phyloP scores from a whole-genome alignment of 805 yeast genomes.

The Cyberlindnera euphorbiiphila region DNA sequence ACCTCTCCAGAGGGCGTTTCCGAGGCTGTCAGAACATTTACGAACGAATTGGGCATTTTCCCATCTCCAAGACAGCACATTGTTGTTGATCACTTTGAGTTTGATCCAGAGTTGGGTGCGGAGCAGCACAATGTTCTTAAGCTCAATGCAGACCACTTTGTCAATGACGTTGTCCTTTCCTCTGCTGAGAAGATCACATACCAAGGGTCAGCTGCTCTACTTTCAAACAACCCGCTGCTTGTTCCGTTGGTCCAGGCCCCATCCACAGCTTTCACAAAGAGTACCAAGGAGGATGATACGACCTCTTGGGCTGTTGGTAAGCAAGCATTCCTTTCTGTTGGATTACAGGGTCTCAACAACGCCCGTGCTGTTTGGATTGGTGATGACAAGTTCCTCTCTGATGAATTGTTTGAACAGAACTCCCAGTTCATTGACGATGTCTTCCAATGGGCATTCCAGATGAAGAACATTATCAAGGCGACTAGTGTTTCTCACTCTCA shows the following conservation, averaged over 20 bases:
- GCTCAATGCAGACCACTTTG: conserved; percentile 12
- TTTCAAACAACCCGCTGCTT: conserved; percentile 64
- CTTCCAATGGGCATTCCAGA: conserved; percentile 71
- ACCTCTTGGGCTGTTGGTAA: conserved; percentile 74
- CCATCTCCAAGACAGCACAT: conserved; percentile 74
- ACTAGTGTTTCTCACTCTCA: conserved; percentile 53
- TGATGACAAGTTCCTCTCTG: conserved; percentile 48
- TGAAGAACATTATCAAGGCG: conserved; percentile 57
- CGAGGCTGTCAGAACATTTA: conserved; percentile 60
- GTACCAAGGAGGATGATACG: conserved; percentile 40
- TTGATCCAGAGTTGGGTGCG: conserved; percentile 29
- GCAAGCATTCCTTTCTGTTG: conserved; percentile 73
- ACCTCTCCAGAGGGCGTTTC: conserved; percentile 49
- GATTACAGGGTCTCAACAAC: conserved; percentile 73
- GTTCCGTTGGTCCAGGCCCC: conserved; percentile 70
- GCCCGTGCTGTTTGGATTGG: conserved; percentile 85
- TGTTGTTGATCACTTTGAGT: conserved; percentile 61
- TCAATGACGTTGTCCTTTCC: conserved; percentile 25
- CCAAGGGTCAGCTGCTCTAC: conserved; percentile 62
- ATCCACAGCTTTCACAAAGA: conserved; percentile 56
- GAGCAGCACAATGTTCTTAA: conserved; percentile 24
- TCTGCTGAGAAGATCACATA: conserved; percentile 29
- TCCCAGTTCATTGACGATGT: conserved; percentile 40
- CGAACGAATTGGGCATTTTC: conserved; percentile 76
- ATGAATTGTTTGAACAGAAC: conserved; percentile 33